Percentiles rank a stretch among this genome's conserved stretches.
These are phyloP conservation scores for Picochlorum costavermella DNA, from an alignment of 139 green algal species.

Conservation along the genomic window DNA sequence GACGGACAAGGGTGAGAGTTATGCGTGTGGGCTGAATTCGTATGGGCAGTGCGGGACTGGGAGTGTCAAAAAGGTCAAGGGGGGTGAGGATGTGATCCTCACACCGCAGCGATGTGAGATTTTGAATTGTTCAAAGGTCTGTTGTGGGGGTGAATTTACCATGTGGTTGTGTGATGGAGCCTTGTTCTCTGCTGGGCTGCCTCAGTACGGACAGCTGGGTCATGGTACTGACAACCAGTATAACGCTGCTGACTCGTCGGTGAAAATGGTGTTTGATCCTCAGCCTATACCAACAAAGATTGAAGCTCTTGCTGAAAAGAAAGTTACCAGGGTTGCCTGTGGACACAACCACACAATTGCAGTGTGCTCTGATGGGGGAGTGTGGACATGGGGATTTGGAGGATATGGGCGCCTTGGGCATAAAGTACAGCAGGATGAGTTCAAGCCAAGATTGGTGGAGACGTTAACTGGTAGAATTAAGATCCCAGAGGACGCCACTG, in stretches of 20 bases:
- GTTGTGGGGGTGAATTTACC: slow-evolving; percentile 85
- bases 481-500: slow-evolving; percentile 13
- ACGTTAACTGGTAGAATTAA: slow-evolving; percentile 48
- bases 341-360: slow-evolving; percentile 76
- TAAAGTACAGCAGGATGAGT: slow-evolving; percentile 78
- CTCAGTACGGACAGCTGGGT: slow-evolving; percentile 88
- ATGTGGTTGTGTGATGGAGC: slow-evolving; percentile 56
- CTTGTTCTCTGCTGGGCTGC: slow-evolving; percentile 21
- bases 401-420: slow-evolving; percentile 86
- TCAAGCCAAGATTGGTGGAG: slow-evolving; percentile 60
- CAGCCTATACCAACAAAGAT: slow-evolving; percentile 67
- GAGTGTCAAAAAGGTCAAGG: slow-evolving; percentile 50
- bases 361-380: slow-evolving; percentile 31
- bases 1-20: slow-evolving; percentile 53
- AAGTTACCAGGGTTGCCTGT: slow-evolving; percentile 56
- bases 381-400: slow-evolving; percentile 46
- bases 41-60: slow-evolving; percentile 69
- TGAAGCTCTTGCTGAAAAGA: slow-evolving; percentile 39
- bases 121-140: slow-evolving; percentile 39
- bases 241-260: slow-evolving; percentile 75
- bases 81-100: slow-evolving; percentile 17
- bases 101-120: slow-evolving; percentile 45
- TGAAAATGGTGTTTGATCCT: slow-evolving; percentile 79
- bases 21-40: slow-evolving; percentile 73
- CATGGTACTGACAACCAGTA: slow-evolving; percentile 82